phyloP scores from a whole-genome alignment of 1,284 basidiomycete species.

The Vanrija sp. region DNA sequence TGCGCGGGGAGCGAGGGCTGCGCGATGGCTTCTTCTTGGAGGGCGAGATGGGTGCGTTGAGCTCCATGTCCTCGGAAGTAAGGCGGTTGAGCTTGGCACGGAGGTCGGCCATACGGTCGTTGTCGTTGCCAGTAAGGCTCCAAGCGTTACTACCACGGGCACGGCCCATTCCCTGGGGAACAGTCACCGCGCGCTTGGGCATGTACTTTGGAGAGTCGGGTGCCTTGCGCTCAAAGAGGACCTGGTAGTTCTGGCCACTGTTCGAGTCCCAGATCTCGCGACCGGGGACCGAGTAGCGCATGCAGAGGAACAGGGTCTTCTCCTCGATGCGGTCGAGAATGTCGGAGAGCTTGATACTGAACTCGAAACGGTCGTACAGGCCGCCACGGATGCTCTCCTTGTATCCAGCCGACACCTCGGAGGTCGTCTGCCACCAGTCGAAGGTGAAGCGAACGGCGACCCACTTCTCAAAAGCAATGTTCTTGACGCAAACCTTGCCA shows the following conservation, averaged over 20 bases:
- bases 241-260: conserved; percentile 69
- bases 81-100: conserved; percentile 52
- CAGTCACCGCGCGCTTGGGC: conserved; percentile 16
- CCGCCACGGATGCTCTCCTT: conserved; percentile 61
- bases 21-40: conserved; percentile 3
- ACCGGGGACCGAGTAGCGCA: conserved; percentile 71
- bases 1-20: conserved; percentile 20
- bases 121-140: conserved; percentile 45
- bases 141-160: conserved; percentile 41
- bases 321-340: conserved; percentile 64
- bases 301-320: conserved; percentile 76
- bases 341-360: conserved; percentile 55
- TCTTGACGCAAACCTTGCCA: conserved; percentile 75
- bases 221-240: conserved; percentile 47
- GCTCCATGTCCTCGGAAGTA: conserved; percentile 47
- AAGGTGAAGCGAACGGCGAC: conserved; percentile 87
- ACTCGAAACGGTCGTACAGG: conserved; percentile 60
- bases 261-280: conserved; percentile 89
- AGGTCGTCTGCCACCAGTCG: conserved; percentile 92
- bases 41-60: conserved; percentile 8
- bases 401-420: conserved; percentile 80
- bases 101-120: conserved; percentile 49
- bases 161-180: conserved; percentile 35
- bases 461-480: conserved; percentile 83
- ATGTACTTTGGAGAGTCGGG: conserved; percentile 17